These are phyloP conservation scores for Ramicandelaber brevisporus DNA, from an alignment of 192 early-diverging fungal species.

Conservation along the genomic window DNA sequence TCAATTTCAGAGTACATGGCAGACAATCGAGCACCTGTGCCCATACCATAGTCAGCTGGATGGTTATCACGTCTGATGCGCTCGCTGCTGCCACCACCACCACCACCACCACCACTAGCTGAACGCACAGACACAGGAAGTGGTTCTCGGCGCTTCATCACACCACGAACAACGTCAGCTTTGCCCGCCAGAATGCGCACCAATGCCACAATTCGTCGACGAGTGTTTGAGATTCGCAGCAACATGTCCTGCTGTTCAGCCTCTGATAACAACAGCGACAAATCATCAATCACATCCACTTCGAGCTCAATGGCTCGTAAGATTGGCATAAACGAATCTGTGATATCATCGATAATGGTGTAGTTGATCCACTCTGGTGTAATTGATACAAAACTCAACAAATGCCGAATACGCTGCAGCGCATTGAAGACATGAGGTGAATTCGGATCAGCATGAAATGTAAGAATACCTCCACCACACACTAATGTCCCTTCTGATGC, in stretches of 20 bases:
- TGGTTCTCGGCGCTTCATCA: constrained; percentile 59
- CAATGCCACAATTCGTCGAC: constrained; percentile 42
- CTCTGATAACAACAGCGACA: constrained; percentile 78
- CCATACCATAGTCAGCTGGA: no score
- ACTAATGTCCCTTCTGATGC: no score
- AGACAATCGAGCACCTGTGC: no score
- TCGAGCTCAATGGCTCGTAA: constrained; percentile 74
- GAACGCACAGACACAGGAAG: no score
- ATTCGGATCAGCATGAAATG: constrained; percentile 1
- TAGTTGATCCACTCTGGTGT: constrained; percentile 84
- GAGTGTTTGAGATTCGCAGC: constrained; percentile 39
- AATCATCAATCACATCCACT: constrained; percentile 85
- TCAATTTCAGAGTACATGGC: no score
- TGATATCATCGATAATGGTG: constrained; percentile 83
- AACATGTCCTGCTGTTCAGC: constrained; percentile 66
- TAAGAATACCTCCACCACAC: no score
- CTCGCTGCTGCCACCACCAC: no score
- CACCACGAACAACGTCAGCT: constrained; percentile 41
- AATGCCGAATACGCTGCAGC: constrained; percentile 2
- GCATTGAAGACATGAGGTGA: not conserved
- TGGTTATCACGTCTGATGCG: no score
- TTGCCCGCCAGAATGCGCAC: constrained; percentile 42
- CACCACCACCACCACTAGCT: no score
- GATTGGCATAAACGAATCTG: constrained; percentile 72
- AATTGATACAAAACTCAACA: not conserved